phyloP scores from a whole-genome alignment of 2,329 filamentous ascomycete species.

The Ophiosphaerella herpotricha region DNA sequence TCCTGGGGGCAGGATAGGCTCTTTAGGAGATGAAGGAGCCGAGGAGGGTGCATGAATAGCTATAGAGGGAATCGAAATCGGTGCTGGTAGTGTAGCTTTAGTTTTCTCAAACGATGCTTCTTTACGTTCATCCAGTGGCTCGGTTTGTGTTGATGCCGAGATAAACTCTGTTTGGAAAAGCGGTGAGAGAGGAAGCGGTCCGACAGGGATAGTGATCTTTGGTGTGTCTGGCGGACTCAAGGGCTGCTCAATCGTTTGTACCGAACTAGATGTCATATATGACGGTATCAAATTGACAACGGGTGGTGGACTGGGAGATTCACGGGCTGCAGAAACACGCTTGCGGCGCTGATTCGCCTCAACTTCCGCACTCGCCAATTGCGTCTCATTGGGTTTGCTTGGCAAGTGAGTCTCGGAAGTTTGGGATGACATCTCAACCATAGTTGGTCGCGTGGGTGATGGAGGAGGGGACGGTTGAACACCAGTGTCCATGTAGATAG shows the following conservation, averaged over 20 bases:
- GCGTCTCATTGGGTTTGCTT: constrained; percentile 27
- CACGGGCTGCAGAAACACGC: constrained; percentile 56
- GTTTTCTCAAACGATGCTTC: constrained; percentile 26
- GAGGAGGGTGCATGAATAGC: constrained; percentile 88
- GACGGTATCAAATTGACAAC: constrained; percentile 19
- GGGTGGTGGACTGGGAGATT: constrained; percentile 12
- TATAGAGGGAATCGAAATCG: constrained; percentile 75
- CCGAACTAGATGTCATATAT: constrained; percentile 67
- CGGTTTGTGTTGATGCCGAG: constrained; percentile 67
- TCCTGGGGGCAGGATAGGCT: constrained; percentile 77
- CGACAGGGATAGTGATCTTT: constrained; percentile 52
- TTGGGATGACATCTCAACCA: constrained; percentile 27
- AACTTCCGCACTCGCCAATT: constrained; percentile 52
- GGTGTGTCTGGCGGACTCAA: constrained; percentile 70
- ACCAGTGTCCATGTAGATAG: constrained; percentile 72
- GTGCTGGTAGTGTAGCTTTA: constrained; percentile 44
- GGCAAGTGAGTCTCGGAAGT: constrained; percentile 23
- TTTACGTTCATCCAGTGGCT: constrained; percentile 33
- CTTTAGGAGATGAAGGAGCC: constrained; percentile 73
- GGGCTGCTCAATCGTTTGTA: constrained; percentile 66
- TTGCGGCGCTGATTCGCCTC: constrained; percentile 77
- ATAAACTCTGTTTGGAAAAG: constrained; percentile 51
- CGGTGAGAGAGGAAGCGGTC: constrained; percentile 46
- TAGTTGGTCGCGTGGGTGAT: constrained; percentile 62
- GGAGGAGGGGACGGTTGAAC: constrained; percentile 83